phyloP scores from a whole-genome alignment of 768 basidiomycete species.

The Termitomyces sp. region DNA sequence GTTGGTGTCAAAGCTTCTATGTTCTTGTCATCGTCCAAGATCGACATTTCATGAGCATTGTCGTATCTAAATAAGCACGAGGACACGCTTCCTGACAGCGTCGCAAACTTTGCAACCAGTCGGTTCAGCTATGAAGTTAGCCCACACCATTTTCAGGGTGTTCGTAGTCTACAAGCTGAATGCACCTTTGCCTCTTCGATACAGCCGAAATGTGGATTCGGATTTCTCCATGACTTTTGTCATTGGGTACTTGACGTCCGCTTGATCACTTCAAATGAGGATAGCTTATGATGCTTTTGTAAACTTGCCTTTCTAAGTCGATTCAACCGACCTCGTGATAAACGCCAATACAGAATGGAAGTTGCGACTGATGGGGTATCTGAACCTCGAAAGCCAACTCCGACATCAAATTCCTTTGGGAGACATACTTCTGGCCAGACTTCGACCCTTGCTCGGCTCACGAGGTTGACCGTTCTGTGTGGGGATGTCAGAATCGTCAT shows the following conservation, averaged over 20 bases:
- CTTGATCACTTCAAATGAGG: background rate
- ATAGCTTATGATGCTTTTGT: background rate
- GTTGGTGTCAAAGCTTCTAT: too few species aligned
- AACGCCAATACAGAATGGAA: background rate
- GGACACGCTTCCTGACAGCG: too few species aligned
- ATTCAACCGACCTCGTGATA: background rate
- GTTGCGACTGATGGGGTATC: background rate
- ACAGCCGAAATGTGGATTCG: background rate
- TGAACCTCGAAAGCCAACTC: background rate
- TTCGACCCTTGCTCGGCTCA: background rate
- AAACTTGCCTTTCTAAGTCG: background rate
- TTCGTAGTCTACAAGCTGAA: background rate
- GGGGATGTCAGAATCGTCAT: background rate
- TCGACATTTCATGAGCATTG: too few species aligned
- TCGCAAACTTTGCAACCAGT: background rate
- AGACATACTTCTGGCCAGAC: background rate
- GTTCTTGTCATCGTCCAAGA: too few species aligned
- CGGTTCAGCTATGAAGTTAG: background rate
- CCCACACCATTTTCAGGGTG: background rate
- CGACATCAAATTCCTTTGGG: background rate
- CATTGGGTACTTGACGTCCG: background rate
- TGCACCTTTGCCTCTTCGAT: background rate
- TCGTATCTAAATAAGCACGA: too few species aligned
- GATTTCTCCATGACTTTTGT: background rate
- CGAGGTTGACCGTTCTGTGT: background rate